Percentiles rank a stretch among this genome's conserved stretches.
These are phyloP conservation scores for Rhodocollybia butyracea DNA, from an alignment of 768 basidiomycete genomes.

Conservation along the genomic window DNA sequence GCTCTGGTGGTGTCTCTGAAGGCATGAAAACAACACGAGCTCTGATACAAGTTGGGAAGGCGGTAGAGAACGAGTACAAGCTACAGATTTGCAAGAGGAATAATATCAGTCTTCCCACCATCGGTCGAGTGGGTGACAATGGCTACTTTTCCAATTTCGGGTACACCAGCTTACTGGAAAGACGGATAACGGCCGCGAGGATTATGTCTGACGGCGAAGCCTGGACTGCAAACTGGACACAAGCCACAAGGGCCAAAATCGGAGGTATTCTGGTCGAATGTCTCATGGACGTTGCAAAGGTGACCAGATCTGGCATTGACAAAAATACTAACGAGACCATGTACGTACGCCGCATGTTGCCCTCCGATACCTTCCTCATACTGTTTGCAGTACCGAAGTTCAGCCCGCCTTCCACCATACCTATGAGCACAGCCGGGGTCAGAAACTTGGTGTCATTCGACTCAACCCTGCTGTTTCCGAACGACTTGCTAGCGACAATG, in stretches of 20 bases:
- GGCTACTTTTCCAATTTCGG: conserved; percentile 59
- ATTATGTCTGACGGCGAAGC: conserved; percentile 63
- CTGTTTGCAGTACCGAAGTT: conserved; percentile 52
- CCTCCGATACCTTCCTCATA: not conserved
- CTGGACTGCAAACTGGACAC: conserved; percentile 85
- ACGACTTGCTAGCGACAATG: conserved; percentile 69
- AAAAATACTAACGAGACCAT: conserved; percentile 56
- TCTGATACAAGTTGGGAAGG: conserved; percentile 73
- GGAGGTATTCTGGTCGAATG: conserved; percentile 82
- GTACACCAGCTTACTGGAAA: conserved; percentile 57
- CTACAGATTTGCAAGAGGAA: conserved; percentile 71
- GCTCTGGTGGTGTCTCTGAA: conserved; percentile 69
- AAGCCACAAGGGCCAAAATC: conserved; percentile 67
- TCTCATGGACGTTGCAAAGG: conserved; percentile 80
- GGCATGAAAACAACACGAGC: conserved; percentile 92
- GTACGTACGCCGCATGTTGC: conserved; percentile 42
- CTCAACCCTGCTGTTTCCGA: conserved; percentile 79
- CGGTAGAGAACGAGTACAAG: conserved; percentile 90
- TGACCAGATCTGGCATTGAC: conserved; percentile 57
- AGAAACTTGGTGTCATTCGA: conserved; percentile 89
- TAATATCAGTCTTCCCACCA: conserved; percentile 47
- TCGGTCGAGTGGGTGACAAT: conserved; percentile 21
- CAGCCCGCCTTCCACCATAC: conserved; percentile 91
- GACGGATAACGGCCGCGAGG: conserved; percentile 64
- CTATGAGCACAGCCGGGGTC: conserved; percentile 92